Evolutionary conservation across 2,329 filamentous ascomycete species (phyloP).

Genomic region (Phaeosphaeria sp.): DNA sequence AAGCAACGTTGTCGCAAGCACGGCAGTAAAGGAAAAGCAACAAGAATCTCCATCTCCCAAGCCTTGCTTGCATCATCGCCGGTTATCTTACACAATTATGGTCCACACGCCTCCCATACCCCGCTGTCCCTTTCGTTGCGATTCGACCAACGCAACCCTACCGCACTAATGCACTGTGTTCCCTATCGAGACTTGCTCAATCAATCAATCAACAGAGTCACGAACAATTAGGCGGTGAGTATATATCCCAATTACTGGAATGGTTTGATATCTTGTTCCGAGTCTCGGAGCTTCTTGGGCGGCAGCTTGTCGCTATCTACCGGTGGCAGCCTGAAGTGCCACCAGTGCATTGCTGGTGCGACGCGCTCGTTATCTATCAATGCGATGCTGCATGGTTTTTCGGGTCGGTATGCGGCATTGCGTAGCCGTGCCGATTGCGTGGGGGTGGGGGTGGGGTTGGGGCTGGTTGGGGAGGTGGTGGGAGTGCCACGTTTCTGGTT

Average conservation of each 20-base stretch:
- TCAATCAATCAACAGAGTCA: constrained; percentile 3
- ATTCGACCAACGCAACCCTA: constrained; percentile 9
- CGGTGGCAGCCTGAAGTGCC: neutral
- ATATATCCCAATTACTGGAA: neutral
- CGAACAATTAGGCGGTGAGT: constrained; percentile 7
- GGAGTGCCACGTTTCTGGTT: neutral
- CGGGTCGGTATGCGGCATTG: neutral
- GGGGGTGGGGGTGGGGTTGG: neutral
- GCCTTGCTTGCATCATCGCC: constrained; percentile 10
- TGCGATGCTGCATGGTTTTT: neutral
- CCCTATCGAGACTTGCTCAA: constrained; percentile 7
- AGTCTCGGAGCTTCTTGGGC: neutral
- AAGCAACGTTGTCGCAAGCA: neutral
- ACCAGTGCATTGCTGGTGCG: neutral
- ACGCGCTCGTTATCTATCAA: neutral
- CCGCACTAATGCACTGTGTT: constrained; percentile 4
- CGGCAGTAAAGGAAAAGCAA: neutral
- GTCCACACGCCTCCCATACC: constrained; percentile 3
- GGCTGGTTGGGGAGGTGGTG: too few relatives aligned
- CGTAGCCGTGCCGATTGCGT: neutral
- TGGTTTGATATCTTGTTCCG: neutral
- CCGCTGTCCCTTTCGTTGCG: constrained; percentile 4
- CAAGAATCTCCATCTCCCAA: neutral
- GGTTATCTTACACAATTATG: constrained; percentile 5
- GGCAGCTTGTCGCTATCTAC: constrained; percentile 4